phyloP scores from a whole-genome alignment of 306 rosid species.

The Bauhinia variegata region DNA sequence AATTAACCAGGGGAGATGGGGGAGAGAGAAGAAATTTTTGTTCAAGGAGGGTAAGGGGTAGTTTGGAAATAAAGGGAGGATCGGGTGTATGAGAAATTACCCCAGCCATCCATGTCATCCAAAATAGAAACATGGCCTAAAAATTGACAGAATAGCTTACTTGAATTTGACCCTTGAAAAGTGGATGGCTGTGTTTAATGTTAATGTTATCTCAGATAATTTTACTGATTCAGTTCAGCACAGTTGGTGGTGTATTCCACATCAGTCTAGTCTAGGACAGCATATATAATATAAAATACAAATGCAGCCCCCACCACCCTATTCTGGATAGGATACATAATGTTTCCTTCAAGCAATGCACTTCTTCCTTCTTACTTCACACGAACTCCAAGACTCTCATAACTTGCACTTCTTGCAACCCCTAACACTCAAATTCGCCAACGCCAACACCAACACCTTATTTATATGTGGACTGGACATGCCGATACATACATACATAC shows the following conservation, averaged over 20 bases:
- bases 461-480: background rate
- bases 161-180: conserved; percentile 25
- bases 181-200: background rate
- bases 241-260: background rate
- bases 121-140: conserved; percentile 36
- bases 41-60: no score
- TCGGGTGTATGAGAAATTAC: no score
- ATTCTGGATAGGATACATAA: conserved; percentile 11
- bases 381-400: conserved; percentile 69
- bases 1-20: no score
- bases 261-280: conserved; percentile 10
- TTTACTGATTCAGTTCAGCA: conserved; percentile 1
- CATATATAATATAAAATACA: no score
- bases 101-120: conserved; percentile 20
- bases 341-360: conserved; percentile 68
- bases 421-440: conserved; percentile 18
- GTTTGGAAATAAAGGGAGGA: no score
- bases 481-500: background rate
- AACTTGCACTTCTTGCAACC: conserved; percentile 59
- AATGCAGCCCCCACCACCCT: background rate
- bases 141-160: conserved; percentile 43
- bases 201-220: background rate
- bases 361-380: conserved; percentile 44
- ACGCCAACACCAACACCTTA: conserved; percentile 20
- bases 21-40: no score